Evolutionary conservation across 2,329 filamentous ascomycete species (phyloP), one percentile per base, ranked within the genome.

Genomic region (Venturiaceae sp.): DNA sequence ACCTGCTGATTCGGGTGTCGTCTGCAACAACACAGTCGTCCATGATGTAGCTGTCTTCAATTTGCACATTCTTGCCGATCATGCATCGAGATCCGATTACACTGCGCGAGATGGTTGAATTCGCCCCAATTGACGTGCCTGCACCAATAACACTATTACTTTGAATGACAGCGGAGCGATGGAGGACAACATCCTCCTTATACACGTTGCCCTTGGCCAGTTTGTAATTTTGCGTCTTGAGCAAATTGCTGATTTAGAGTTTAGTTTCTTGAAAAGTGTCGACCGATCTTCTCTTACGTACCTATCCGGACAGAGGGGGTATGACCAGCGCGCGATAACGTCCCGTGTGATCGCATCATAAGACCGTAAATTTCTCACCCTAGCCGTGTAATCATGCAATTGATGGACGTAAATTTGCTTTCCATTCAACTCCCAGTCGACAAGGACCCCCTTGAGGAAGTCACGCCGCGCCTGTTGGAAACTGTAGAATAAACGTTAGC

Each of bases 401-500:
- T 97, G 86, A 66, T 97, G 88, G 2, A 90, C 87, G 70, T 96
- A 91, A 56, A 99, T 90, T n/a, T 90, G 91, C 76, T 97, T 96
- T 60, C 92, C 92, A 71, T 97, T 97, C 59, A 97, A 78, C 69
- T 99, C 94, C 76, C 90, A 96, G 70, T 99, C 94, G 75, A 96
- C 96, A 57, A 99, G 76, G 1, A 97, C 91, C 60, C 92, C 92
- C 69, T 92, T 89, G 36, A 99, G 74, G 66, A 96, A 96, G 66
- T 95, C 90, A 66, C 86, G 87, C 58, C 92, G 83, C 1, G 92
- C 90, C 7, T 91, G 81, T 70, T 96, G 91, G 71, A 96, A 97
- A 71, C 99, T 92, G 66, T 97, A 99, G 68, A n/a, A n/a, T n/a
- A n/a, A n/a, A n/a, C n/a, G n/a, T n/a, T n/a, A n/a, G n/a, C n/a